These are phyloP conservation scores for Diversispora epigaea DNA, from an alignment of 192 early-diverging fungal species.

Conservation along the genomic window DNA sequence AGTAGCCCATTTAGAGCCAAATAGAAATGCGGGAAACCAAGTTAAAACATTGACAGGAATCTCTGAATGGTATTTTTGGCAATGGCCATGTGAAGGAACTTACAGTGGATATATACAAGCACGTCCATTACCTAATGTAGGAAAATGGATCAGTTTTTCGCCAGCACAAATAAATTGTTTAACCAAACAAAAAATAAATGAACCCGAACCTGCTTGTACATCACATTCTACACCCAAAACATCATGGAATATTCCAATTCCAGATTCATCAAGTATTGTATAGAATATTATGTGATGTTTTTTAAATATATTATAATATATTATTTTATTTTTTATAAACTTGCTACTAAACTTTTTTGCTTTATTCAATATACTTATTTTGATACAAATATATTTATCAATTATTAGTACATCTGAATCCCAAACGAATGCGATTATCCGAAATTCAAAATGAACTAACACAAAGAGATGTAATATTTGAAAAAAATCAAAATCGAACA, in stretches of 20 bases:
- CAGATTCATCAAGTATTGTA: constrained; percentile 1
- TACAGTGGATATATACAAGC: constrained; percentile 5
- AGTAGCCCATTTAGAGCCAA: constrained; percentile 2
- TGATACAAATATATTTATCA: not conserved
- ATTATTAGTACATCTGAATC: constrained; percentile 6
- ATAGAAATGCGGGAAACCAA: too few relatives aligned
- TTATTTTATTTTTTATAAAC: too few relatives aligned
- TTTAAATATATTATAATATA: not conserved
- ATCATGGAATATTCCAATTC: constrained; percentile 1
- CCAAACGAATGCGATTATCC: not conserved
- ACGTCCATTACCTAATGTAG: not conserved
- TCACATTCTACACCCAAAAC: not conserved
- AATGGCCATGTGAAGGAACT: too few relatives aligned
- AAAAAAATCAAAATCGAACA: too few relatives aligned
- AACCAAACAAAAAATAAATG: not conserved
- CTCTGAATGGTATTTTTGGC: too few relatives aligned
- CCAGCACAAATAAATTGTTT: constrained; percentile 1
- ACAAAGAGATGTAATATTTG: not conserved
- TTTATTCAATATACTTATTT: too few relatives aligned
- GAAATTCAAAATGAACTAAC: constrained; percentile 6
- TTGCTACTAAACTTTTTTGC: too few relatives aligned
- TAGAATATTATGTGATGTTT: too few relatives aligned
- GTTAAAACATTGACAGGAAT: too few relatives aligned
- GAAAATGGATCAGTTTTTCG: not conserved
- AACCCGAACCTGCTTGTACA: not conserved